A percentile compares a stretch with the other conserved stretches of the same genome.
Evolutionary conservation across 805 yeast genomes (phyloP).

Genomic region (Torulaspora quercuum): DNA sequence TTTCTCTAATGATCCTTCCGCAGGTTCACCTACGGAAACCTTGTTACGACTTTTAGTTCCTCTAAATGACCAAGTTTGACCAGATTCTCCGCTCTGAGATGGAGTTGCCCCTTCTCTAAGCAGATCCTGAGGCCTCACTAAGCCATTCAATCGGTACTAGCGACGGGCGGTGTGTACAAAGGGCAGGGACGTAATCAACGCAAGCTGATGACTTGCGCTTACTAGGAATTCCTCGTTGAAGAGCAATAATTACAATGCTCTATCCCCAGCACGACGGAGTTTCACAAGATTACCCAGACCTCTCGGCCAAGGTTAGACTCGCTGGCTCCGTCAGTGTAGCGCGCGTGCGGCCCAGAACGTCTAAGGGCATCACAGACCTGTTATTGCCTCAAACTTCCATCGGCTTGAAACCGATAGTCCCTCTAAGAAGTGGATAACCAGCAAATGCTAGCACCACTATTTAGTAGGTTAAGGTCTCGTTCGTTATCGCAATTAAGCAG

Average conservation of each 20-base stretch:
- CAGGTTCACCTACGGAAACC: constrained; percentile 42
- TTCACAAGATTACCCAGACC: constrained; percentile 42
- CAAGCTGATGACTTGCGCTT: constrained; percentile 46
- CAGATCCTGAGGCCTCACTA: constrained; percentile 42
- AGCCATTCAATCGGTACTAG: constrained; percentile 46
- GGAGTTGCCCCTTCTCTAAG: constrained; percentile 38
- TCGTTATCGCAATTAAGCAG: constrained; percentile 49
- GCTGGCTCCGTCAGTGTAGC: constrained; percentile 47
- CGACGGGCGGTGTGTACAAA: constrained; percentile 44
- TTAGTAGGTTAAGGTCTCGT: constrained; percentile 45
- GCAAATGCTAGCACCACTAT: constrained; percentile 38
- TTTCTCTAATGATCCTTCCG: constrained; percentile 41
- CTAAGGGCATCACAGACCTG: constrained; percentile 47
- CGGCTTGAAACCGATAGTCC: constrained; percentile 43
- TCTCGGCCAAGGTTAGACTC: constrained; percentile 41
- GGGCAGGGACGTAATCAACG: constrained; percentile 47
- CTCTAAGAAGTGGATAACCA: constrained; percentile 40
- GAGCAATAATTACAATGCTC: constrained; percentile 45
- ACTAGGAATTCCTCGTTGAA: constrained; percentile 47
- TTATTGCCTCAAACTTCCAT: constrained; percentile 46
- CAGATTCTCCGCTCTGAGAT: constrained; percentile 37
- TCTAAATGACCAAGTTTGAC: constrained; percentile 45
- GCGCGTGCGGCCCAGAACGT: constrained; percentile 48
- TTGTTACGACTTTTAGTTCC: constrained; percentile 45
- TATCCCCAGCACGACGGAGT: constrained; percentile 40